A percentile compares a stretch with the other conserved stretches of the same genome.
phyloP scores from a whole-genome alignment of 1,284 basidiomycete genomes.

The Tilletia indica region DNA sequence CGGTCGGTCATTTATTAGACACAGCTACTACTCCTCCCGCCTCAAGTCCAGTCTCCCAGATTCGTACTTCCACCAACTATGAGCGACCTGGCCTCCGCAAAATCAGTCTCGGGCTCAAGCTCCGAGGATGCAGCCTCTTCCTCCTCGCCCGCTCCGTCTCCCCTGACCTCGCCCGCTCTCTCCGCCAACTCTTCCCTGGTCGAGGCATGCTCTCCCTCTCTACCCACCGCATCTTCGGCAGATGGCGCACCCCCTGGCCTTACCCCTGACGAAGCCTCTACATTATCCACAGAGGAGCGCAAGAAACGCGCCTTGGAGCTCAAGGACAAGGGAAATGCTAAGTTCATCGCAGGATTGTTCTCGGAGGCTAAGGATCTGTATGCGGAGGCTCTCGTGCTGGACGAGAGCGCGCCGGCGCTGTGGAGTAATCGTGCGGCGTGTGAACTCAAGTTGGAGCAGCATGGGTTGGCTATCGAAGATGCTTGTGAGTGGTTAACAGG shows the following conservation, averaged over 20 bases:
- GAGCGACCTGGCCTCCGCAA: slow-evolving; percentile 2
- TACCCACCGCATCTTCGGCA: slow-evolving; percentile 9
- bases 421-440: slow-evolving; percentile 54
- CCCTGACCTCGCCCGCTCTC: slow-evolving; percentile 17
- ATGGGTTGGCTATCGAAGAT: slow-evolving; percentile 54
- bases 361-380: slow-evolving; percentile 48
- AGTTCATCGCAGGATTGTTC: slow-evolving; percentile 44
- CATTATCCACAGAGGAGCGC: slow-evolving; percentile 34
- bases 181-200: slow-evolving; percentile 7
- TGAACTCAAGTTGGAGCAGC: slow-evolving; percentile 55
- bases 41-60: no score
- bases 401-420: slow-evolving; percentile 39
- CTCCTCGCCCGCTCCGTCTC: slow-evolving; percentile 13
- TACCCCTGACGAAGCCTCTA: neutral
- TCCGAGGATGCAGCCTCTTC: slow-evolving; percentile 1
- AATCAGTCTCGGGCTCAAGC: slow-evolving; percentile 10
- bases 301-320: slow-evolving; percentile 30
- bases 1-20: no score
- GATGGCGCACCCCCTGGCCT: slow-evolving; percentile 6
- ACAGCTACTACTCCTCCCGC: no score
- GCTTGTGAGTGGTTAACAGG: slow-evolving; percentile 26
- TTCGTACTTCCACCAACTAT: neutral
- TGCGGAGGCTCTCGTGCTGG: slow-evolving; percentile 44
- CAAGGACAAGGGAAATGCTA: slow-evolving; percentile 50
- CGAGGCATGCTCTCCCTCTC: neutral